Base-by-base conservation (phyloP, 352 stramenopile species). In the Phytophthora agathidicida region DNA sequence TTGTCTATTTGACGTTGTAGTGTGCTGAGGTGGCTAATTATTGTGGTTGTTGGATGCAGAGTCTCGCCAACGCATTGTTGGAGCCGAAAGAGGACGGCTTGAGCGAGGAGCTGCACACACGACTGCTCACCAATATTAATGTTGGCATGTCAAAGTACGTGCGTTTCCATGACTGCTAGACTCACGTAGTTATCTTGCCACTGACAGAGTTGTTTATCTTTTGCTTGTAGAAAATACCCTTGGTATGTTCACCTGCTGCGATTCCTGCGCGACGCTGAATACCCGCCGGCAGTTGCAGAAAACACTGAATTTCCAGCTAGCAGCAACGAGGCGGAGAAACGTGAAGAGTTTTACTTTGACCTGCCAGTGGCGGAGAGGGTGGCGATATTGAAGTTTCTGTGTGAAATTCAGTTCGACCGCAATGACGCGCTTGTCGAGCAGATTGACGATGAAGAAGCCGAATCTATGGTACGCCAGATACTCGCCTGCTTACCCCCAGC, bases 381-480 rank as follows among this genome's bases (percentile, higher is more conserved):
- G 14, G 48, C 66, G 3, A 59, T 89, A 6, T 51, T 91, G 27
- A 89, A 89, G 35, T 73, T 77, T 17, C 26, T 89, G 13, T 91
- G 79, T 23, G 79, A 91, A 47, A 59, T 70, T 22, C 79, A 89
- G 35, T 89, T 88, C 27, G 79, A 89, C 46, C 68, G 75, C 48
- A 91, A 89, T 46, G 74, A 86, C 30, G 31, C 55, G 26, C 68
- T 89, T 6, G 49, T 86, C 16, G 68, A 88, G 54, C 68, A 73
- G 35, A 78, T 91, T 45, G 81, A 75, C 23, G 60, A 77, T 31
- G 68, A 84, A 31, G 79, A 83, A 30, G 73, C 64, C 7, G 71
- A 88, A 14, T 70, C 65, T 1, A 73, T 88, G 37, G 75, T 83
- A 54, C 35, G 57, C 8, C 13, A 5, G 1, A 7, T 13, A 37